Percentiles rank a stretch among this genome's conserved stretches.
phyloP scores from a whole-genome alignment of 2,329 filamentous ascomycete genomes.

The Talaromyces sp. region DNA sequence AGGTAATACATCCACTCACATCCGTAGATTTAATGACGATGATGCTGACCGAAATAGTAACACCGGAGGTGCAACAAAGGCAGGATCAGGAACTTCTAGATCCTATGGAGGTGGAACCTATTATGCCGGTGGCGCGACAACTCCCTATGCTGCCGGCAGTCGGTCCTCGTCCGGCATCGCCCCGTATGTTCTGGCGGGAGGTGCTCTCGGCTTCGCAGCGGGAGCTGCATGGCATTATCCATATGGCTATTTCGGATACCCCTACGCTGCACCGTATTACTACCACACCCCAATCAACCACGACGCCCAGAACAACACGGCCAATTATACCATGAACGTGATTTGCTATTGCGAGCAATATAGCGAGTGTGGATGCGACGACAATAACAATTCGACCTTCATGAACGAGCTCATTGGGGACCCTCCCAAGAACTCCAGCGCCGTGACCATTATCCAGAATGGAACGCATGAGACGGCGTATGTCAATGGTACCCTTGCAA shows the following conservation, averaged over 20 bases:
- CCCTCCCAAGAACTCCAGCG: constrained; percentile 37
- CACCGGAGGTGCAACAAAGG: constrained; percentile 6
- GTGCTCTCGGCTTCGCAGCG: constrained; percentile 43
- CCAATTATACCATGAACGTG: constrained; percentile 53
- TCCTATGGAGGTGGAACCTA: constrained; percentile 46
- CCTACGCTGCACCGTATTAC: constrained; percentile 48
- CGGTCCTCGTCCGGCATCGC: constrained; percentile 49
- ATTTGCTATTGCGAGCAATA: constrained; percentile 56
- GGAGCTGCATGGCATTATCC: constrained; percentile 56
- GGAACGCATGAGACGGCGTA: constrained; percentile 40
- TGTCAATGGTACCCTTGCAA: constrained; percentile 48
- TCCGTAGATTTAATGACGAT: not conserved
- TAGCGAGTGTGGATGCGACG: constrained; percentile 57
- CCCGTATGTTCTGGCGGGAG: constrained; percentile 49
- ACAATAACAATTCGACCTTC: constrained; percentile 44
- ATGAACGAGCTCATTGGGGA: constrained; percentile 43
- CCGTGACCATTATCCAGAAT: constrained; percentile 39
- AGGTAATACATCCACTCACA: constrained; percentile 7
- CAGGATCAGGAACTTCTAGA: constrained; percentile 12
- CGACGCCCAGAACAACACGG: constrained; percentile 32
- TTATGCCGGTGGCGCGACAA: constrained; percentile 54
- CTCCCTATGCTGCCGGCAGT: constrained; percentile 49
- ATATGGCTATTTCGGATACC: constrained; percentile 55
- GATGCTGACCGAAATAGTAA: constrained; percentile 4
- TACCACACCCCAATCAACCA: constrained; percentile 40